Evolutionary conservation across 495 filamentous ascomycete species (phyloP), one percentile per base, ranked within the genome.

Genomic region (Trichoderma reesei): DNA sequence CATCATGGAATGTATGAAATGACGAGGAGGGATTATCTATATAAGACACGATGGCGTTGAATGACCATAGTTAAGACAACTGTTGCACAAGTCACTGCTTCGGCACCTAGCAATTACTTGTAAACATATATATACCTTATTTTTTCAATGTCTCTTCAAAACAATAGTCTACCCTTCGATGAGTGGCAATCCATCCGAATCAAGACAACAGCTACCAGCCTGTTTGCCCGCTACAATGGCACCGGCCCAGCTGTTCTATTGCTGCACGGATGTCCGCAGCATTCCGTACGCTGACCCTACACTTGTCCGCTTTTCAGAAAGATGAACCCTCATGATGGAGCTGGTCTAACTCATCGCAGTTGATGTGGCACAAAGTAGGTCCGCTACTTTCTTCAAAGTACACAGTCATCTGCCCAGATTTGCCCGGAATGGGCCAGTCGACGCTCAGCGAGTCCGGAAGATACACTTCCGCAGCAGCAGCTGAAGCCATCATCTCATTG

Each of bases 361-460:
- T 56, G 5, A 56, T 56, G 48, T 56, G 48, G 48, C 18, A 56
- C 48, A 56, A 33, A 56, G 48, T 56, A 56, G 48, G 48, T 8
- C 48, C 48, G 20, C 18, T 56, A 0, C 48, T 56, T 31, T 56
- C 48, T 33, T 56, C 48, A 18, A 56, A 56, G 13, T 56, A 56
- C 16, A 56, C 48, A 5, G 48, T 56, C 18, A 56, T 56, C 33
- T 18, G 18, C 48, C 48, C 48, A 3, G 48, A 56, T 31, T 20
- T 56, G 33, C 48, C 48, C 9, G 48, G 48, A 5, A 56, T 56
- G 48, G 48, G 48, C 48, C 48, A 56, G 6, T 56, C 48, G 20
- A 56, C 48, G 9, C 48, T 56, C 8, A 56, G 48, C 20, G 48
- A 26, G 18, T 33, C 48, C 5, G 48, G 48, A 26, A 56, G 7